A percentile compares a stretch with the other conserved stretches of the same genome.
Evolutionary conservation across 208 protist species (phyloP).

Genomic region (Balamuthia mandrillaris): DNA sequence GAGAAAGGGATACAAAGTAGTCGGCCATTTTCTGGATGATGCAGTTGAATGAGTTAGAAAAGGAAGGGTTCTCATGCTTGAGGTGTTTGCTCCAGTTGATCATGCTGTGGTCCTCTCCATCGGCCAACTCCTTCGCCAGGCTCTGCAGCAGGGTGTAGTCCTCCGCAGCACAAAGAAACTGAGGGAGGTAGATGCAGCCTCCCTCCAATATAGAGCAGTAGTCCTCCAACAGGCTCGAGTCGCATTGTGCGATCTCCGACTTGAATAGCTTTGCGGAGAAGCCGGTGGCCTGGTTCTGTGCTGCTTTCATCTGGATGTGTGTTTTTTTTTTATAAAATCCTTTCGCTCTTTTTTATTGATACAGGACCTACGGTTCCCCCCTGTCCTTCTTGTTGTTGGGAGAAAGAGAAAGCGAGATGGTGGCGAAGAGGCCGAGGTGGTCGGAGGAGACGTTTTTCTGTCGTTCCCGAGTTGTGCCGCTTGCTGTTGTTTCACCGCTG

Average conservation of each 20-base stretch:
- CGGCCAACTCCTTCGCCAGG: constrained; percentile 75
- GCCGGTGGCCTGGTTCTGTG: constrained; percentile 73
- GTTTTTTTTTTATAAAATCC: no score
- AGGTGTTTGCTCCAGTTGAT: constrained; percentile 87
- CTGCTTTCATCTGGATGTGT: no score
- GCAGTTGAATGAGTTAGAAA: constrained; percentile 79
- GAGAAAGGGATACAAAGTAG: constrained; percentile 15
- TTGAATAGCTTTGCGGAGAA: constrained; percentile 72
- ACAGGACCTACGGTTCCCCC: no score
- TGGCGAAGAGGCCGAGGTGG: no score
- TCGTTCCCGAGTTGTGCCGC: no score
- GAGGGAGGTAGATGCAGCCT: constrained; percentile 81
- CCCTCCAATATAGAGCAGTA: constrained; percentile 73
- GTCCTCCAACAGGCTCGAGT: constrained; percentile 77
- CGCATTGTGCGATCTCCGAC: constrained; percentile 73
- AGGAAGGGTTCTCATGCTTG: constrained; percentile 83
- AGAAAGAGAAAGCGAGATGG: no score
- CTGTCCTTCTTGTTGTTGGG: no score
- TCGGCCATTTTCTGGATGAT: constrained; percentile 77
- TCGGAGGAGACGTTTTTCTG: no score
- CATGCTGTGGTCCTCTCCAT: constrained; percentile 67
- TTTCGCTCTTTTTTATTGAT: no score
- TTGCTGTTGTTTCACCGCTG: no score
- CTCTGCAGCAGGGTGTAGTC: constrained; percentile 73
- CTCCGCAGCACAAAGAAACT: constrained; percentile 72